These are phyloP conservation scores for Colletotrichum acutatum DNA, from an alignment of 2,329 filamentous ascomycete species.

Conservation along the genomic window DNA sequence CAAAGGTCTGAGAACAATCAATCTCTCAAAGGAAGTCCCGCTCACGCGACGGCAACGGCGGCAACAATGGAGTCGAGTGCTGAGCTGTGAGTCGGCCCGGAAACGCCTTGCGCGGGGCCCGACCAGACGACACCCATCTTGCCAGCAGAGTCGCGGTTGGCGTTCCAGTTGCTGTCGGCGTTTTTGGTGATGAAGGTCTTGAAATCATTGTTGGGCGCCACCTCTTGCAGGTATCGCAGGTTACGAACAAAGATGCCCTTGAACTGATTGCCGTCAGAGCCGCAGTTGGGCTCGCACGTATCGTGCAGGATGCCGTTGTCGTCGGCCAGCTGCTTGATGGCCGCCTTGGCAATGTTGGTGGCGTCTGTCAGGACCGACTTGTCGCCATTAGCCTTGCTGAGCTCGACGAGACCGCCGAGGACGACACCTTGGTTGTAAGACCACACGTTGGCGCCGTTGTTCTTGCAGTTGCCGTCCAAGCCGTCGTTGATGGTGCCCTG, in stretches of 20 bases:
- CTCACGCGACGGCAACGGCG: slow-evolving; percentile 56
- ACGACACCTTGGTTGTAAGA: slow-evolving; percentile 70
- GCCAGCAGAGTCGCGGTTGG: slow-evolving; percentile 61
- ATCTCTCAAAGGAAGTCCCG: background rate
- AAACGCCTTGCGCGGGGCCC: slow-evolving; percentile 64
- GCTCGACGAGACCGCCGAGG: slow-evolving; percentile 64
- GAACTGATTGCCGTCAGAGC: slow-evolving; percentile 70
- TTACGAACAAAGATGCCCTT: slow-evolving; percentile 79
- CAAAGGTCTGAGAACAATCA: background rate
- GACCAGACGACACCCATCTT: slow-evolving; percentile 73
- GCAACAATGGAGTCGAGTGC: slow-evolving; percentile 76
- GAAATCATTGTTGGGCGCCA: slow-evolving; percentile 60
- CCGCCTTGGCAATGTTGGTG: slow-evolving; percentile 61
- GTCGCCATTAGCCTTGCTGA: slow-evolving; percentile 57
- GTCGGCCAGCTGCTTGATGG: slow-evolving; percentile 57
- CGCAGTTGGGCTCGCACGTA: slow-evolving; percentile 58
- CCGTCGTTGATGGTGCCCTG: slow-evolving; percentile 66
- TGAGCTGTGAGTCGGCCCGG: slow-evolving; percentile 70
- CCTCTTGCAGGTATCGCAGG: slow-evolving; percentile 66
- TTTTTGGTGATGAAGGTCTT: slow-evolving; percentile 67
- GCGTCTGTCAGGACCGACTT: slow-evolving; percentile 54
- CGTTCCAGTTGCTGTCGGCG: slow-evolving; percentile 73
- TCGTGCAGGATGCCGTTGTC: slow-evolving; percentile 61
- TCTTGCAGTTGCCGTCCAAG: slow-evolving; percentile 58
- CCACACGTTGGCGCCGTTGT: slow-evolving; percentile 62